Evolutionary conservation across 1,284 basidiomycete genomes (phyloP).

Genomic region (Neolentinus lepideus): DNA sequence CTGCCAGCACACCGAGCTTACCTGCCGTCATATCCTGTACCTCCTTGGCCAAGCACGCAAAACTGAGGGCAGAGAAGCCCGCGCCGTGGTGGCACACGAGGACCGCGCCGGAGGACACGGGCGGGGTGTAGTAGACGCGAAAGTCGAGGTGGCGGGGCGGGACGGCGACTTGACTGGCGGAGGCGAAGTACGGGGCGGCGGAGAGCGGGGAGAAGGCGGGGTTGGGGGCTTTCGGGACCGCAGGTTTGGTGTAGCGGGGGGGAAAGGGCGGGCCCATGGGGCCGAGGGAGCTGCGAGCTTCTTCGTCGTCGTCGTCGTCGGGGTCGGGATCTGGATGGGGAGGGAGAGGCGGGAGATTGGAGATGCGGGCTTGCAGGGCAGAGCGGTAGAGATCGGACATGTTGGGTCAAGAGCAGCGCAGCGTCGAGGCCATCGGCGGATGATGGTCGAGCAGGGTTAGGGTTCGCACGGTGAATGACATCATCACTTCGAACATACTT

Average conservation of each 20-base stretch:
- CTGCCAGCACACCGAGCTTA: slow-evolving; percentile 77
- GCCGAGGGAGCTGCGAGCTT: slow-evolving; percentile 51
- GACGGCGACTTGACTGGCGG: slow-evolving; percentile 71
- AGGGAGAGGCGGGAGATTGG: slow-evolving; percentile 55
- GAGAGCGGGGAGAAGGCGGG: slow-evolving; percentile 67
- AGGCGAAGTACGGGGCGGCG: slow-evolving; percentile 64
- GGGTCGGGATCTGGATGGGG: slow-evolving; percentile 22
- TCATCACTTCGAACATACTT: no score
- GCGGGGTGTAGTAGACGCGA: slow-evolving; percentile 73
- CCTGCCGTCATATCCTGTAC: slow-evolving; percentile 55
- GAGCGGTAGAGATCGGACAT: slow-evolving; percentile 72
- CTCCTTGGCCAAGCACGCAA: slow-evolving; percentile 83
- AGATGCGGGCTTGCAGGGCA: slow-evolving; percentile 57
- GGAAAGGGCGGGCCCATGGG: slow-evolving; percentile 46
- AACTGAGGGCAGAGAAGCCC: slow-evolving; percentile 85
- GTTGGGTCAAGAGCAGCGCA: no score
- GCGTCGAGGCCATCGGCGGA: no score
- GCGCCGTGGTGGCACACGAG: slow-evolving; percentile 94
- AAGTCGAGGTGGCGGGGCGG: slow-evolving; percentile 54
- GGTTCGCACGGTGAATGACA: no score
- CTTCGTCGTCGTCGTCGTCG: slow-evolving; percentile 53
- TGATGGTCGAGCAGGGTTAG: no score
- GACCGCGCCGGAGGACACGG: slow-evolving; percentile 44
- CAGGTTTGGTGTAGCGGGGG: slow-evolving; percentile 39
- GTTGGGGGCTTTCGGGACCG: slow-evolving; percentile 33